Conservation (phyloP, 305 asterid species). For the Fraxinus baroniana region DNA sequence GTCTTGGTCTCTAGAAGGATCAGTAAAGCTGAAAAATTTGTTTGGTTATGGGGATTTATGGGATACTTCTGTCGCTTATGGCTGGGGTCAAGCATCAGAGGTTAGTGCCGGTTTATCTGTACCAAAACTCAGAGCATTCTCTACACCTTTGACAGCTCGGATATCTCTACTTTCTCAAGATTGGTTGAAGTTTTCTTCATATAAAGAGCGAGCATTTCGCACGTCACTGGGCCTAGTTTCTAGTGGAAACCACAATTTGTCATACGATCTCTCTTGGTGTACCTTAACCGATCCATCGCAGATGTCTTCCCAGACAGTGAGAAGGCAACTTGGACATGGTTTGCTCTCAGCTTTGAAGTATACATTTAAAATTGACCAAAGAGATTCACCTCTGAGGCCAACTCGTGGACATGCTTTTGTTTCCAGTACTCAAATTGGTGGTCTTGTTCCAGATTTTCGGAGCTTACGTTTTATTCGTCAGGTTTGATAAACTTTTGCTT, state of each 20-base stretch:
- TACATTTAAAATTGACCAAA: slow-evolving; percentile 62
- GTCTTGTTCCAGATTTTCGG: slow-evolving; percentile 79
- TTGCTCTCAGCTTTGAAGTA: slow-evolving; percentile 78
- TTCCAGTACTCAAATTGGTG: slow-evolving; percentile 81
- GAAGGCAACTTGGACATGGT: slow-evolving; percentile 96
- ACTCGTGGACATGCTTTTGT: slow-evolving; percentile 82
- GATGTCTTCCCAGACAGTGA: slow-evolving; percentile 72
- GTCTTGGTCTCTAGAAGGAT: slow-evolving; percentile 75
- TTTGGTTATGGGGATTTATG: slow-evolving; percentile 94
- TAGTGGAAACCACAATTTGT: slow-evolving; percentile 64
- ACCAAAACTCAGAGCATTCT: slow-evolving; percentile 64
- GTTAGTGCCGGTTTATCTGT: slow-evolving; percentile 70
- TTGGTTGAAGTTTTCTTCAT: slow-evolving; percentile 91
- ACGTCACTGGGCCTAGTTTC: slow-evolving; percentile 72
- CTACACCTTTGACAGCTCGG: slow-evolving; percentile 68
- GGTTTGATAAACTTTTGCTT: slow-evolving; percentile 42
- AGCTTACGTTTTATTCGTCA: slow-evolving; percentile 85
- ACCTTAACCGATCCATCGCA: slow-evolving; percentile 85
- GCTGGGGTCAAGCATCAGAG: slow-evolving; percentile 84
- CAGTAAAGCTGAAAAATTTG: slow-evolving; percentile 71
- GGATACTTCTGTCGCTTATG: slow-evolving; percentile 85
- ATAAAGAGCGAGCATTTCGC: slow-evolving; percentile 76
- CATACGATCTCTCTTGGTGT: slow-evolving; percentile 85
- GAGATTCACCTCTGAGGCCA: slow-evolving; percentile 84
- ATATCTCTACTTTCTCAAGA: slow-evolving; percentile 79